Percentiles rank a stretch among this genome's conserved stretches.
phyloP scores from a whole-genome alignment of 179 eudicot species.

The Monotropa hypopitys region DNA sequence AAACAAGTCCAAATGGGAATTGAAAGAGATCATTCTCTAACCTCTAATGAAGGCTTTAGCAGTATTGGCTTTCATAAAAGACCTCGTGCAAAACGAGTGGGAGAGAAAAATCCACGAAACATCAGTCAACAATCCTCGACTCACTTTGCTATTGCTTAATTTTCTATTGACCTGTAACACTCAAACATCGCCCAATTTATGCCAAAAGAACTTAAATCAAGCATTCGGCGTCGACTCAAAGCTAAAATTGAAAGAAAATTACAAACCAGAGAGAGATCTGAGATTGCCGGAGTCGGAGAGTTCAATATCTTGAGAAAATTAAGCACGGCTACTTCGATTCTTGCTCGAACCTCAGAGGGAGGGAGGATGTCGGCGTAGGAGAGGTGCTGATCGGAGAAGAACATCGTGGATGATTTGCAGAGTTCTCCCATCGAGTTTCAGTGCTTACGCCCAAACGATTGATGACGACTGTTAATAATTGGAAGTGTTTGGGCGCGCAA shows the following conservation, averaged over 20 bases:
- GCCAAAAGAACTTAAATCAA: not conserved
- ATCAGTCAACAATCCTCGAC: conserved; percentile 52
- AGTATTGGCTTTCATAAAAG: conserved; percentile 56
- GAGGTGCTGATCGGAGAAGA: conserved; percentile 78
- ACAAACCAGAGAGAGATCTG: conserved; percentile 67
- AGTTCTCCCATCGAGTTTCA: conserved; percentile 39
- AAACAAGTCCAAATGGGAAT: not conserved
- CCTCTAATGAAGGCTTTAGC: conserved; percentile 84
- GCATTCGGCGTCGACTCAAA: not conserved
- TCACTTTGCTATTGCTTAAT: conserved; percentile 55
- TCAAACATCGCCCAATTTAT: not conserved
- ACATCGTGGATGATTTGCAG: conserved; percentile 34
- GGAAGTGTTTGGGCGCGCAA: not conserved
- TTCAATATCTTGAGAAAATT: conserved; percentile 53
- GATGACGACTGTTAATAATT: not conserved
- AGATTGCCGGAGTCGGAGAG: conserved; percentile 54
- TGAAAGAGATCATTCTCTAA: conserved; percentile 3
- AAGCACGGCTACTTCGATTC: conserved; percentile 79
- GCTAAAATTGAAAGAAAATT: not conserved
- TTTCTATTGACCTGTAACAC: conserved; percentile 48
- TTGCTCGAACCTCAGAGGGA: conserved; percentile 63
- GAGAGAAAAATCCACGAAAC: conserved; percentile 70
- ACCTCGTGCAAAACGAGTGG: conserved; percentile 45
- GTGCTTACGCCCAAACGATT: not conserved
- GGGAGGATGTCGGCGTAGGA: conserved; percentile 85